Evolutionary conservation across 2,329 filamentous ascomycete species (phyloP).

Genomic region (Fusarium solani-melongenae): DNA sequence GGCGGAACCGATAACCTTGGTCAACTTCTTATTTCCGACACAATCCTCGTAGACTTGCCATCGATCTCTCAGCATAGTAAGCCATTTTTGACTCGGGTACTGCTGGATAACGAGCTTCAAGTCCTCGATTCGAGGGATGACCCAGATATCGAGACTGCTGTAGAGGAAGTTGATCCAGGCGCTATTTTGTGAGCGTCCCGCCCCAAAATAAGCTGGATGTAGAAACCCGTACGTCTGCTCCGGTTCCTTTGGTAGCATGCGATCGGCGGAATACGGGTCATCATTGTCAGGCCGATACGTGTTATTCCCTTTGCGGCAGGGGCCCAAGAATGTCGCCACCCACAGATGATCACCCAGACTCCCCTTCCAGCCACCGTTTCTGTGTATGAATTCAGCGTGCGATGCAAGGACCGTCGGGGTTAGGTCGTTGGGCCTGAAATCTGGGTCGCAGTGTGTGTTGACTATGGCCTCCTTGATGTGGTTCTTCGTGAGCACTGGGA

Average conservation of each 20-base stretch:
- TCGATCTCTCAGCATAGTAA: not conserved
- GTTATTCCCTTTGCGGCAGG: not conserved
- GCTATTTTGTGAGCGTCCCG: not conserved
- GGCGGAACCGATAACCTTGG: not conserved
- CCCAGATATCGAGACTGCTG: not conserved
- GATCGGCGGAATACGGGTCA: not conserved
- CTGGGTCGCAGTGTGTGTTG: not conserved
- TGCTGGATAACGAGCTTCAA: not conserved
- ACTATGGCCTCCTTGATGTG: not conserved
- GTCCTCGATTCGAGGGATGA: not conserved
- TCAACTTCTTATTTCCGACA: not conserved
- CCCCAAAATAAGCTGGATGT: not conserved
- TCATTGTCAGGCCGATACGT: slow-evolving; percentile 8
- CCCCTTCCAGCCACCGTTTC: not conserved
- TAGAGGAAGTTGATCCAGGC: slow-evolving; percentile 1
- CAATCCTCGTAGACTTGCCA: not conserved
- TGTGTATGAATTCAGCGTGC: slow-evolving; percentile 4
- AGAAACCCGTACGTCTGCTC: not conserved
- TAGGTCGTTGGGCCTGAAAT: not conserved
- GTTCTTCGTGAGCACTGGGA: not conserved
- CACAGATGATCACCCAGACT: not conserved
- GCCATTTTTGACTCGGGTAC: not conserved
- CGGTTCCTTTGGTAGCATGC: not conserved
- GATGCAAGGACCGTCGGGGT: not conserved
- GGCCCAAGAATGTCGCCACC: not conserved